Evolutionary conservation across 441 rosid genomes (phyloP), one percentile per base, ranked within the genome.

Genomic region (Euphorbia corollata): DNA sequence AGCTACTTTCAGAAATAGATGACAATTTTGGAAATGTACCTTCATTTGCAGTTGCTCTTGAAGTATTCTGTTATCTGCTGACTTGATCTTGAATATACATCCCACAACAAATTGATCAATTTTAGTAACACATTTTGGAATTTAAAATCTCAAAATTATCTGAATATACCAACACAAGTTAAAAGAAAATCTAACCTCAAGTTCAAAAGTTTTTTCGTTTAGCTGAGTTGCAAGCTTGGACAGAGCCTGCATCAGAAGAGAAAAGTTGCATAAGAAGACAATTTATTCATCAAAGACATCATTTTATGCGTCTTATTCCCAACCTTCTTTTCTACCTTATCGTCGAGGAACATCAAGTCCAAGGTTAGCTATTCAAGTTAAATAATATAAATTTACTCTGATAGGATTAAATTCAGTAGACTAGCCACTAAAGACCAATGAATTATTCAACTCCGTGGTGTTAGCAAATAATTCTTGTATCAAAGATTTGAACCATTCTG

Each of bases 41-140:
- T 86, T 90, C 71, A 78, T 75, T 79, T 87, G 90, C 64, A 90
- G 81, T 71, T 90, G 98, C 80, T 93, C 98, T 77, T 93, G 92
- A 70, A 90, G 94, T 76, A 90, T 78, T 79, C 96, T 87, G 79
- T 90, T 90, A 79, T 90, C 99, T 5, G 97, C 99, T 47, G 95
- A 86, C 72, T 83, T 90, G 56, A 93, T 79, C 96, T 91, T 76
- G 67, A 81, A 78, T 61, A 71, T n/a, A 36, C 71, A 73, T 50
- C 20, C 62, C 71, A 74, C 2, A 27, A 62, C 43, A 60, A 71
- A 55, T 53, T 53, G 24, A 68, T 70, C 68, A 77, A 69, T 39
- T 38, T 72, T 32, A 73, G 75, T 65, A 63, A 71, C 71, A 54
- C n/a, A 64, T 5, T 63, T 39, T 41, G 32, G 23, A 38, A 54